phyloP scores from a whole-genome alignment of 768 basidiomycete species.

The Pseudohyphozyma bogoriensis region DNA sequence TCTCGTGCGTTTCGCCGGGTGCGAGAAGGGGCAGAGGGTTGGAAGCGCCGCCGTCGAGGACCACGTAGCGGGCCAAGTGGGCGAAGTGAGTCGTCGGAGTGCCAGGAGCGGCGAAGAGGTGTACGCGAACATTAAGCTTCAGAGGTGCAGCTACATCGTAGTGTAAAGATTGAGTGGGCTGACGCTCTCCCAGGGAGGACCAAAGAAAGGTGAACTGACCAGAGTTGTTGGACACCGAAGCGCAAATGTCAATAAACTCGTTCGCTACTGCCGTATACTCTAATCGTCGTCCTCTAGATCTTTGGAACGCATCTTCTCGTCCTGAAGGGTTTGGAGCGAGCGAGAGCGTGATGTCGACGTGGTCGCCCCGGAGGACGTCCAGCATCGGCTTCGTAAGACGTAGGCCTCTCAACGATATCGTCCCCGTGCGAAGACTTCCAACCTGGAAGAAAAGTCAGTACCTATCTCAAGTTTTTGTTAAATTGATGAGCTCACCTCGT shows the following conservation, averaged over 20 bases:
- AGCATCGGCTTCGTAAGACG: slow-evolving; percentile 70
- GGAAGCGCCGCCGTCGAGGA: slow-evolving; percentile 54
- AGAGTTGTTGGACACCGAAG: slow-evolving; percentile 54
- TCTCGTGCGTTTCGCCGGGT: slow-evolving; percentile 46
- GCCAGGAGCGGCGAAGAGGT: too few relatives aligned
- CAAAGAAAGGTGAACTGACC: slow-evolving; percentile 44
- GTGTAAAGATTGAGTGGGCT: too few relatives aligned
- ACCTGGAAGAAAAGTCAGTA: slow-evolving; percentile 45
- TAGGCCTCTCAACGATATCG: slow-evolving; percentile 66
- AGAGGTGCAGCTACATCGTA: too few relatives aligned
- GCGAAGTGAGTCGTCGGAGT: slow-evolving; percentile 41
- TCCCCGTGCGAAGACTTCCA: slow-evolving; percentile 64
- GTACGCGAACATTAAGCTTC: too few relatives aligned
- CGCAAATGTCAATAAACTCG: slow-evolving; percentile 55
- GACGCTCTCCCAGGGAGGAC: not conserved
- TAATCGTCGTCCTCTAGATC: slow-evolving; percentile 36
- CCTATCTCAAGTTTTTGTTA: too few relatives aligned
- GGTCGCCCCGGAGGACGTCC: slow-evolving; percentile 60
- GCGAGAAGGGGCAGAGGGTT: slow-evolving; percentile 51
- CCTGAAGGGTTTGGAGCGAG: slow-evolving; percentile 40
- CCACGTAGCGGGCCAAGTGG: slow-evolving; percentile 54
- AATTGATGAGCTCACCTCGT: slow-evolving; percentile 54
- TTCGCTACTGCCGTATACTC: slow-evolving; percentile 49
- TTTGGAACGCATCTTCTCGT: slow-evolving; percentile 15
- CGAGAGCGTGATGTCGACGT: slow-evolving; percentile 51